Conservation (phyloP, 345 rosid genomes). For the Nasturtium officinale region DNA sequence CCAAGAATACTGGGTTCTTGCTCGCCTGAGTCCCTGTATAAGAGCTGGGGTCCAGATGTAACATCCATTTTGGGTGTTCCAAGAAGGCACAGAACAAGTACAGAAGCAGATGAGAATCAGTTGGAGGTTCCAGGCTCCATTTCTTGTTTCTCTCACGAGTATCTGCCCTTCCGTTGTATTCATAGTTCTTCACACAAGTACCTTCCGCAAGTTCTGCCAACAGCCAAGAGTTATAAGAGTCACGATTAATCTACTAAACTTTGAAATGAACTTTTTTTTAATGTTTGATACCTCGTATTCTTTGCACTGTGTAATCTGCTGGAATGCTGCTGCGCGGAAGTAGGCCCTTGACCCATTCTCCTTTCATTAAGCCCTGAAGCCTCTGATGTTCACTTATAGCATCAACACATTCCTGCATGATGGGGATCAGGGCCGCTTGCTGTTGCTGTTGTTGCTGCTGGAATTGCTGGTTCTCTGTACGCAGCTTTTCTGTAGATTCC, state of each 20-base stretch:
- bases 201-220: conserved; percentile 87
- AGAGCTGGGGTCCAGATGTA: conserved; percentile 86
- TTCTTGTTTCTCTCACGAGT: conserved; percentile 70
- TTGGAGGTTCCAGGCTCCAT: conserved; percentile 80
- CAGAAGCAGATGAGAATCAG: conserved; percentile 86
- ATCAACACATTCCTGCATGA: conserved; percentile 85
- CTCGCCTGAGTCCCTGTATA: conserved; percentile 82
- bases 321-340: conserved; percentile 77
- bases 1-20: conserved; percentile 84
- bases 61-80: conserved; percentile 98
- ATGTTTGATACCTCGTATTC: conserved; percentile 65
- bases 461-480: conserved; percentile 46
- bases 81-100: conserved; percentile 91
- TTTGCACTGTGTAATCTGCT: conserved; percentile 72
- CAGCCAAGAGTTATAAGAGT: conserved; percentile 23
- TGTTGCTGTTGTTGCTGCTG: conserved; percentile 53
- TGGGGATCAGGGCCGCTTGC: conserved; percentile 65
- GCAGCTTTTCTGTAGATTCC: conserved; percentile 58
- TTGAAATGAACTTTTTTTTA: background rate
- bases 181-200: conserved; percentile 90
- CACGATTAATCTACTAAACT: conserved; percentile 2
- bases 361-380: conserved; percentile 86
- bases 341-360: conserved; percentile 90
- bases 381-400: conserved; percentile 91
- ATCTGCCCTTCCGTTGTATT: conserved; percentile 71